These are phyloP conservation scores for Dendryphion nanum DNA, from an alignment of 2,329 filamentous ascomycete genomes.

Conservation along the genomic window DNA sequence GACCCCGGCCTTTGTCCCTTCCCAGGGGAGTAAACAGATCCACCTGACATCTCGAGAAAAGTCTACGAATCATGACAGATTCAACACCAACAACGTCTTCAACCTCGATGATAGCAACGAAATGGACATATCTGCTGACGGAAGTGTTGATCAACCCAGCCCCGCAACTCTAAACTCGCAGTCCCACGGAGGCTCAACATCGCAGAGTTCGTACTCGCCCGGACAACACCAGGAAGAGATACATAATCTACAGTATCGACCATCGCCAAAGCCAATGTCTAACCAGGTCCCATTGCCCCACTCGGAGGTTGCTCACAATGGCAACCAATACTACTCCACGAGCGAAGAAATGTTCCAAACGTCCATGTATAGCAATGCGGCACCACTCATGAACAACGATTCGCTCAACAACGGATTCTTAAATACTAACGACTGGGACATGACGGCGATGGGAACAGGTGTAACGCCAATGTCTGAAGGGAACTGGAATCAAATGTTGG, in stretches of 20 bases:
- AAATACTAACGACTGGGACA: slow-evolving; percentile 35
- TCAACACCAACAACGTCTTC: slow-evolving; percentile 10
- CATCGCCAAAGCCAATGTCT: slow-evolving; percentile 19
- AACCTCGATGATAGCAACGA: slow-evolving; percentile 23
- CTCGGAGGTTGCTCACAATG: slow-evolving; percentile 3
- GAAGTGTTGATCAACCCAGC: slow-evolving; percentile 26
- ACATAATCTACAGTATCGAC: slow-evolving; percentile 23
- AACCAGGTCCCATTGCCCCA: slow-evolving; percentile 12
- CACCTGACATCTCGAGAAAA: slow-evolving; percentile 11
- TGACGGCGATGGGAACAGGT: slow-evolving; percentile 20
- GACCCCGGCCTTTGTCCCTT: slow-evolving; percentile 4
- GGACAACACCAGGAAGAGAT: slow-evolving; percentile 18
- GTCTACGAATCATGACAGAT: slow-evolving; percentile 6
- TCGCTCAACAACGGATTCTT: slow-evolving; percentile 18
- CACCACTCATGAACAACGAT: slow-evolving; percentile 10
- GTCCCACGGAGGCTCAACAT: slow-evolving; percentile 32
- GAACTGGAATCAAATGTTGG: slow-evolving; percentile 36
- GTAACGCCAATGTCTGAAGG: slow-evolving; percentile 35
- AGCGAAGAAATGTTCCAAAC: slow-evolving; percentile 13
- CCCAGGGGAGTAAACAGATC: slow-evolving; percentile 6
- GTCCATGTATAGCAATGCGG: slow-evolving; percentile 4
- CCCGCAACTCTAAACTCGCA: slow-evolving; percentile 31
- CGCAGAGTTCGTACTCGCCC: slow-evolving; percentile 35
- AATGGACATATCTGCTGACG: slow-evolving; percentile 37
- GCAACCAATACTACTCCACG: slow-evolving; percentile 13